phyloP scores from a whole-genome alignment of 2,329 filamentous ascomycete species.

The Calonectria hongkongensis region DNA sequence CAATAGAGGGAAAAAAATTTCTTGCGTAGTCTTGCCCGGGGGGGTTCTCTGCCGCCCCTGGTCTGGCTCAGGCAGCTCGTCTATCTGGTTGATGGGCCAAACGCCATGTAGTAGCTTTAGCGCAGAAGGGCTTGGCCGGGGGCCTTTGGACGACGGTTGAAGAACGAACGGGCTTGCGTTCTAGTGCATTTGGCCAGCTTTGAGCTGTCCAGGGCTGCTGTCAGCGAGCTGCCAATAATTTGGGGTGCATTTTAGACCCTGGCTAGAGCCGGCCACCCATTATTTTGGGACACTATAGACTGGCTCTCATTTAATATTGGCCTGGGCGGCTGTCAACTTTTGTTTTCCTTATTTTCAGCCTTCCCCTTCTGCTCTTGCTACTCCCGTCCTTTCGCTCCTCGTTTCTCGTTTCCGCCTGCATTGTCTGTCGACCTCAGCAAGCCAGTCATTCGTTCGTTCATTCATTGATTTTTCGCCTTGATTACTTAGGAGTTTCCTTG shows the following conservation, averaged over 20 bases:
- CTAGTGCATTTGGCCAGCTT: slow-evolving; percentile 8
- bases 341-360: slow-evolving; percentile 13
- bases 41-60: slow-evolving; percentile 1
- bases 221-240: slow-evolving; percentile 15
- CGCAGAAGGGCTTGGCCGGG: slow-evolving; percentile 4
- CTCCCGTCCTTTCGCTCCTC: neutral
- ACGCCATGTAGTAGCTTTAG: slow-evolving; percentile 26
- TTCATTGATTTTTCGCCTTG: neutral
- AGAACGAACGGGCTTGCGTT: slow-evolving; percentile 14
- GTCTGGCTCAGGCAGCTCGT: slow-evolving; percentile 17
- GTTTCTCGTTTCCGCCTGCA: neutral
- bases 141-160: slow-evolving; percentile 8
- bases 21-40: slow-evolving; percentile 3
- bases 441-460: slow-evolving; percentile 25
- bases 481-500: slow-evolving; percentile 8
- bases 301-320: slow-evolving; percentile 19
- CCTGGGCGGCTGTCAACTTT: slow-evolving; percentile 1
- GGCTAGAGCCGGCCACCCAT: slow-evolving; percentile 5
- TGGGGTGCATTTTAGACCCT: slow-evolving; percentile 27
- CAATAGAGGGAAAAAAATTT: slow-evolving; percentile 2
- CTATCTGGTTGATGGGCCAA: slow-evolving; percentile 42
- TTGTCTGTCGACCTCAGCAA: slow-evolving; percentile 20
- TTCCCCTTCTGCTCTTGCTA: neutral
- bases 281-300: slow-evolving; percentile 4
- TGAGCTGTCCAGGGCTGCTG: slow-evolving; percentile 10